Conservation (phyloP, 23 red algal species). For the Gracilariopsis chorda region DNA sequence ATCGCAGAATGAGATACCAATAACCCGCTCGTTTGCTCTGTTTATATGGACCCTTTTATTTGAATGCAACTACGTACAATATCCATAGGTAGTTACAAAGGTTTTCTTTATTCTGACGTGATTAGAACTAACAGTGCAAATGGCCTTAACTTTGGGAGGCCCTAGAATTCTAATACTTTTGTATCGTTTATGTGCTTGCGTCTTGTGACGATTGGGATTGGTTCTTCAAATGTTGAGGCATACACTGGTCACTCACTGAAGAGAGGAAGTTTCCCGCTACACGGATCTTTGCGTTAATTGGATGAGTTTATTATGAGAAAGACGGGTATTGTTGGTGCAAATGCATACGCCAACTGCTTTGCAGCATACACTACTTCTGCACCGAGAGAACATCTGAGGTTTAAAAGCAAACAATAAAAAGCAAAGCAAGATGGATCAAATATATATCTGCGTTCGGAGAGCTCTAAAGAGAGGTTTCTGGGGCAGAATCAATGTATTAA, state of each 20-base stretch:
- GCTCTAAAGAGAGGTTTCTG: conserved; percentile 1
- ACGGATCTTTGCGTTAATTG: not conserved
- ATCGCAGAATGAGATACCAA: not conserved
- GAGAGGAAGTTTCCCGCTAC: not conserved
- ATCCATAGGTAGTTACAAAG: not conserved
- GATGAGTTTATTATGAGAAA: conserved; percentile 36
- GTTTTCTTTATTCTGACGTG: not conserved
- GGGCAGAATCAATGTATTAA: too few relatives aligned
- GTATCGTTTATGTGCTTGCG: too few relatives aligned
- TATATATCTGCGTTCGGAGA: not conserved
- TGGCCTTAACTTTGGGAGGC: too few relatives aligned
- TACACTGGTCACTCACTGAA: conserved; percentile 10
- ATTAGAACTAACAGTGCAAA: too few relatives aligned
- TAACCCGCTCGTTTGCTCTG: not conserved
- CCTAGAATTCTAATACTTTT: too few relatives aligned
- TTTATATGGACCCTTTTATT: not conserved
- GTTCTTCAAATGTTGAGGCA: not conserved
- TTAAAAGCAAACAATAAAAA: not conserved
- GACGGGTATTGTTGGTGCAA: not conserved
- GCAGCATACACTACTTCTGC: conserved; percentile 10
- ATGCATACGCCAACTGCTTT: conserved; percentile 42
- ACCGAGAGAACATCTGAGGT: not conserved
- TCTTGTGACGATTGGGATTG: not conserved
- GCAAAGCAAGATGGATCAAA: not conserved
- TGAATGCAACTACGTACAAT: not conserved